Evolutionary conservation across 345 rosid genomes (phyloP).

Genomic region (Eucalyptus pauciflora): DNA sequence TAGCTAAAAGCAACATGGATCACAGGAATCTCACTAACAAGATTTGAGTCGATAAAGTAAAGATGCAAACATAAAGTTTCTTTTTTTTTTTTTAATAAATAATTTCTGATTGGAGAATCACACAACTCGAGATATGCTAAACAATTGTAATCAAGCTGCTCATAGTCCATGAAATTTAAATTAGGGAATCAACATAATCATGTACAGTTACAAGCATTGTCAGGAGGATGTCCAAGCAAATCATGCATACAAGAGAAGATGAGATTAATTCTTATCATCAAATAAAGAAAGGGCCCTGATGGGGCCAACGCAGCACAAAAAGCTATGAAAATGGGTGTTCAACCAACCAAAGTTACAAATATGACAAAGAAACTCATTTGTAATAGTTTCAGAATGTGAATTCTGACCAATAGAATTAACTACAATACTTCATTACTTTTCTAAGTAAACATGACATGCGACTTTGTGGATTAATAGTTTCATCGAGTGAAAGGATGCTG

Average conservation of each 20-base stretch:
- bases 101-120: not conserved
- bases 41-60: not conserved
- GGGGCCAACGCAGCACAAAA: not conserved
- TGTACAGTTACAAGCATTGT: not conserved
- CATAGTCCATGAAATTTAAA: not conserved
- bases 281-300: not conserved
- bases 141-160: not conserved
- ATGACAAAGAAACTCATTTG: not conserved
- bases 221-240: not conserved
- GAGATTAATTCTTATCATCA: not conserved
- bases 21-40: not conserved
- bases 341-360: not conserved
- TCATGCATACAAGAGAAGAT: not conserved
- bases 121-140: not conserved
- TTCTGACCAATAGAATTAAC: not conserved
- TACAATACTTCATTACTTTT: not conserved
- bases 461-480: not conserved
- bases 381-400: not conserved
- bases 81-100: not conserved
- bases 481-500: not conserved
- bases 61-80: not conserved
- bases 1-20: not conserved
- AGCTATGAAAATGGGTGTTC: not conserved
- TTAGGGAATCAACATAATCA: not conserved
- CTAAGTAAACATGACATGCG: not conserved